Evolutionary conservation across 1,139 yeast species (phyloP).

Genomic region (Suhomyces wounanorum): DNA sequence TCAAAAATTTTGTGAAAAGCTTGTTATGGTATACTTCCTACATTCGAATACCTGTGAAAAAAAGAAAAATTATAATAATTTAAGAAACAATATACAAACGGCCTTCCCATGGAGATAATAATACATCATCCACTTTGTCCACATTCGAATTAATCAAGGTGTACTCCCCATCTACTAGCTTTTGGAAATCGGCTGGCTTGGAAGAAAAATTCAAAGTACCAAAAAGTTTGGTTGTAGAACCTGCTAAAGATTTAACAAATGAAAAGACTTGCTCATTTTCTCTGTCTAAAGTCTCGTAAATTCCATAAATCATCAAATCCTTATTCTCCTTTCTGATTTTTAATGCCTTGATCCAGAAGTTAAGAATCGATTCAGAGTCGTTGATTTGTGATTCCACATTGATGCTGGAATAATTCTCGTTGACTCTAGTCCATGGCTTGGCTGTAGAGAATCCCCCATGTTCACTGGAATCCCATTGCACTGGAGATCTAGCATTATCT

Average conservation of each 20-base stretch:
- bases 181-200: conserved; percentile 31
- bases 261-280: conserved; percentile 43
- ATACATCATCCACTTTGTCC: conserved; percentile 23
- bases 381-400: conserved; percentile 50
- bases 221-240: conserved; percentile 28
- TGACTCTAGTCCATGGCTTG: conserved; percentile 58
- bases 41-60: no score
- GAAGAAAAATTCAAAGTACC: conserved; percentile 50
- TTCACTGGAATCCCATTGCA: conserved; percentile 53
- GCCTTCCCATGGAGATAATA: conserved; percentile 42
- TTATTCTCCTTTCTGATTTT: conserved; percentile 45
- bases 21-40: no score
- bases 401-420: conserved; percentile 50
- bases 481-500: conserved; percentile 61
- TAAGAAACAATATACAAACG: conserved; percentile 38
- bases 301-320: conserved; percentile 50
- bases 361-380: conserved; percentile 47
- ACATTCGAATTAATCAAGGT: conserved; percentile 34
- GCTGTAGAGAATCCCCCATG: conserved; percentile 54
- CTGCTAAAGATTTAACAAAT: conserved; percentile 31
- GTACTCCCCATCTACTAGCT: conserved; percentile 31
- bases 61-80: no score
- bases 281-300: conserved; percentile 41
- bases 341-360: conserved; percentile 49
- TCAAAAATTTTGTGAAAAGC: no score